Evolutionary conservation across 176 grass and related monocot species (phyloP).

Genomic region (Oryza longistaminata): DNA sequence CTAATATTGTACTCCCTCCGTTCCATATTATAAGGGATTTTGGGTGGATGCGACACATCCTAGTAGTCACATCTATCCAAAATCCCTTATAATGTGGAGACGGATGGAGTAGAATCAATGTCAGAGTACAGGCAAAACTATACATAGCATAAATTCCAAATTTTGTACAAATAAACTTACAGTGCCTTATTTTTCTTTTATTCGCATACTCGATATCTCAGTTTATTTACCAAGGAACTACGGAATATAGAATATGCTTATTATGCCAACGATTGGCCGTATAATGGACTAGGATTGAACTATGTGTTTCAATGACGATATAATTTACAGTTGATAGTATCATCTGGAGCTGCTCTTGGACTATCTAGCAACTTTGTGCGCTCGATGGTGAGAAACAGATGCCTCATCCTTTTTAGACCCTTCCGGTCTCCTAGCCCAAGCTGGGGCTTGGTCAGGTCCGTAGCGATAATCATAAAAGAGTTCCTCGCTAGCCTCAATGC

Average conservation of each 20-base stretch:
- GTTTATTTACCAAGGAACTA: conserved; percentile 36
- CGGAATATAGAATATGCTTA: conserved; percentile 24
- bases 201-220: conserved; percentile 8
- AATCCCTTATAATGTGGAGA: no score
- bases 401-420: conserved; percentile 80
- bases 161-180: conserved; percentile 29
- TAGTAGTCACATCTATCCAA: no score
- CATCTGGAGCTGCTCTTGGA: conserved; percentile 17
- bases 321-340: conserved; percentile 20
- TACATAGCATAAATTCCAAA: not conserved
- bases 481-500: conserved; percentile 88
- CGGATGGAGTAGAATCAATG: not conserved
- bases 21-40: no score
- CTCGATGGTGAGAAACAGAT: conserved; percentile 68
- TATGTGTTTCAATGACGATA: conserved; percentile 29
- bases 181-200: conserved; percentile 28
- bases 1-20: not conserved
- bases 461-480: conserved; percentile 98
- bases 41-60: no score
- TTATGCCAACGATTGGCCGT: conserved; percentile 11
- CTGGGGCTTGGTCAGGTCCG: conserved; percentile 82
- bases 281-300: conserved; percentile 19
- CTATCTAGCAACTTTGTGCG: conserved; percentile 85
- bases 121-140: not conserved
- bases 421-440: conserved; percentile 85